Evolutionary conservation across 2,329 filamentous ascomycete species (phyloP), one percentile per base, ranked within the genome.

Genomic region (Sclerotinia subarctica): DNA sequence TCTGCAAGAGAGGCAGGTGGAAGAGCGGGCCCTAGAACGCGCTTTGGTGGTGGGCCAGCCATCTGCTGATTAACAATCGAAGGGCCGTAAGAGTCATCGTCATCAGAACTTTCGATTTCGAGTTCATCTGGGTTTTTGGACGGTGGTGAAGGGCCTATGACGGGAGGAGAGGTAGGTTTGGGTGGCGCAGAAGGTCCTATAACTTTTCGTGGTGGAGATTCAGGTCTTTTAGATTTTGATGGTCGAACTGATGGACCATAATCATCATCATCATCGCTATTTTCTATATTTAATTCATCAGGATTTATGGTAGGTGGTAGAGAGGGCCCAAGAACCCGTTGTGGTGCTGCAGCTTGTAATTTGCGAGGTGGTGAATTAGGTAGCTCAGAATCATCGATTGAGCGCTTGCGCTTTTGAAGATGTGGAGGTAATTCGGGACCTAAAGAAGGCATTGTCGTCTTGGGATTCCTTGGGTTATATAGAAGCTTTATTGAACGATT

Each of bases 401-500:
- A 83, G 74, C 85, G 85, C 74, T 88, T 89, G 74, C 87, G 84
- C 77, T 89, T 89, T 46, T 85, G 68, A 53, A 90, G 83, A 70
- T 91, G 87, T 5, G 90, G 84, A 17, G 91, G 90, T 32, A 93
- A 78, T 69, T 88, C 82, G 19, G 91, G 90, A 6, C 90, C 90
- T 75, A 92, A 71, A 10, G 74, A 72, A 69, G 76, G 70, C 76
- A 78, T 78, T 5, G 38, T 71, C 21, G 21, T 26, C 5, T 29
- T n/a, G 8, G 29, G 44, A 49, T 53, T 44, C 17, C 21, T 29
- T 5, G 24, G 19, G 10, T 4, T 56, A n/a, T 38, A 42, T 42
- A 42, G 38, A 17, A 13, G 38, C 38, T 42, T 5, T 15, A 15
- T 42, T 42, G 38, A 42, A 42, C 13, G 38, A 42, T 17, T 42